Conservation (phyloP, 1,284 basidiomycete species). For the Cryptococcus hybrid region DNA sequence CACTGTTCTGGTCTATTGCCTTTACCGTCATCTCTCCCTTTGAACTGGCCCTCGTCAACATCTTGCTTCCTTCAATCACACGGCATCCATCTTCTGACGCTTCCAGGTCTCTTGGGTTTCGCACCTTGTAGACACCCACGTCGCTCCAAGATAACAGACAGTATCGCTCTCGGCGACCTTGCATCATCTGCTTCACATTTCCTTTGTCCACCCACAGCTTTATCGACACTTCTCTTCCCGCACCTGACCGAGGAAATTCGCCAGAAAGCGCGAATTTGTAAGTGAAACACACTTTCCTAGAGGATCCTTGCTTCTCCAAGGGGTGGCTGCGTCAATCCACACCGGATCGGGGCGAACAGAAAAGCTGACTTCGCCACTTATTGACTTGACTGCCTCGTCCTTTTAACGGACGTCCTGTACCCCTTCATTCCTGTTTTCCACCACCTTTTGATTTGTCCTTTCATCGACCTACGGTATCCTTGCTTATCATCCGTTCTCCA, state of each 20-base stretch:
- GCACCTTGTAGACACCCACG: no score
- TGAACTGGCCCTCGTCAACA: no score
- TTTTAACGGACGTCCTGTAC: slow-evolving; percentile 22
- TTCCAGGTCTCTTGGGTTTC: no score
- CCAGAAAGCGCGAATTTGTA: slow-evolving; percentile 3
- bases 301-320: slow-evolving; percentile 8
- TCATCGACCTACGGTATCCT: slow-evolving; percentile 15
- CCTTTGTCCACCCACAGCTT: slow-evolving; percentile 24
- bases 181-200: background rate
- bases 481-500: background rate
- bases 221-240: background rate
- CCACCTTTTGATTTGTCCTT: slow-evolving; percentile 22
- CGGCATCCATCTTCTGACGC: no score
- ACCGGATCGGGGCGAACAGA: no score
- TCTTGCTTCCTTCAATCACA: no score
- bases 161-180: no score
- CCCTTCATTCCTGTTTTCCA: slow-evolving; percentile 18
- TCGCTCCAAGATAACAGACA: no score
- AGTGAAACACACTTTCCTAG: slow-evolving; percentile 5
- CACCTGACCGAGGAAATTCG: background rate
- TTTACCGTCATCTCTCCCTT: no score
- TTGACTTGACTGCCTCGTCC: slow-evolving; percentile 4
- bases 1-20: no score
- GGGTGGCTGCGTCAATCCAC: background rate
- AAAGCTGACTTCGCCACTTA: background rate